Conservation (phyloP, 2,329 filamentous ascomycete genomes). For the Penicillium sp. region DNA sequence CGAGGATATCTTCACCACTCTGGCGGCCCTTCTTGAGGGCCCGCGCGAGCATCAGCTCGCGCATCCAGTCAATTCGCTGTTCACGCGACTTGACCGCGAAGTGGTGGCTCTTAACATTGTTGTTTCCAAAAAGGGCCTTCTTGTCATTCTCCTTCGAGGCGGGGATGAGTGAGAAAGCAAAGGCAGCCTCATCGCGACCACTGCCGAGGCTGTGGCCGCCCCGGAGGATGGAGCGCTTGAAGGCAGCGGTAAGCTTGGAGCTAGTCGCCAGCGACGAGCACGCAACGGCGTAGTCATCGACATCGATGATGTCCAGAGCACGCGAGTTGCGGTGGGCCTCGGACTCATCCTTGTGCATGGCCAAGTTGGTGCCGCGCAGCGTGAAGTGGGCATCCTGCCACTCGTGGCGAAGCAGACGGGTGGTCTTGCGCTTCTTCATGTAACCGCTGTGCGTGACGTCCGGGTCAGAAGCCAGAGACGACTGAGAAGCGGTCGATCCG, state of each 20-base stretch:
- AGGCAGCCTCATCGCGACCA: slow-evolving; percentile 32
- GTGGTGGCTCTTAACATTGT: slow-evolving; percentile 80
- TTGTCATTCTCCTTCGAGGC: slow-evolving; percentile 44
- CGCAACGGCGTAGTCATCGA: slow-evolving; percentile 23
- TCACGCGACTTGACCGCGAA: slow-evolving; percentile 86
- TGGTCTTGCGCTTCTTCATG: slow-evolving; percentile 89
- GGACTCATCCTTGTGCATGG: slow-evolving; percentile 31
- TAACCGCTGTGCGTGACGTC: slow-evolving; percentile 73
- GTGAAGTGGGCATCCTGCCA: slow-evolving; percentile 91
- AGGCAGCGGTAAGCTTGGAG: slow-evolving; percentile 80
- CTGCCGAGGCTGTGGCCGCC: slow-evolving; percentile 60
- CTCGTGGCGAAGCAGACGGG: slow-evolving; percentile 81
- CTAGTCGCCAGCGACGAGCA: slow-evolving; percentile 73
- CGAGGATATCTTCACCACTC: slow-evolving; percentile 26
- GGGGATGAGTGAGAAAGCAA: slow-evolving; percentile 45
- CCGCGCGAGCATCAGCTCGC: slow-evolving; percentile 48
- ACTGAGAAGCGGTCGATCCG: background rate
- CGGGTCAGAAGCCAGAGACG: background rate
- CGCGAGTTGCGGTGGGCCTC: slow-evolving; percentile 20
- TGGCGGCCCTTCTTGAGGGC: slow-evolving; percentile 36
- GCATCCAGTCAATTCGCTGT: slow-evolving; percentile 86
- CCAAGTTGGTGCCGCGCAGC: slow-evolving; percentile 67
- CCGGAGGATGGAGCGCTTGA: slow-evolving; percentile 63
- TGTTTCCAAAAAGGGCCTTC: slow-evolving; percentile 36
- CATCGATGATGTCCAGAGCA: slow-evolving; percentile 31